Percentiles rank a stretch among this genome's conserved stretches.
These are phyloP conservation scores for Craspedostauros australis DNA, from an alignment of 108 stramenopile species.

Conservation along the genomic window DNA sequence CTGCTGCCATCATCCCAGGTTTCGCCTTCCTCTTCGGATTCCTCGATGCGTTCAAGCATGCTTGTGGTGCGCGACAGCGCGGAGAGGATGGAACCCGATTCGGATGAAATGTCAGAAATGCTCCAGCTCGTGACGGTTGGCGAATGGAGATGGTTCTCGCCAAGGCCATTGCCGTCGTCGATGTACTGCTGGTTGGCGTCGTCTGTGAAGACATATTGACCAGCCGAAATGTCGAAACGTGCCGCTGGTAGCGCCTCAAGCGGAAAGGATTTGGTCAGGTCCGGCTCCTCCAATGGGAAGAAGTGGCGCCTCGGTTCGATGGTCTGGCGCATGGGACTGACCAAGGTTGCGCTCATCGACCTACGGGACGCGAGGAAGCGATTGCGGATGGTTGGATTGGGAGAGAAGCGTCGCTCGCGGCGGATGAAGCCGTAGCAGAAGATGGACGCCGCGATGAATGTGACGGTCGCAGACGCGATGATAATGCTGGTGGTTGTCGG, in stretches of 20 bases:
- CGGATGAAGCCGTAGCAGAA: slow-evolving; percentile 26
- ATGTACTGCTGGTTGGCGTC: not conserved
- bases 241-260: too few species aligned
- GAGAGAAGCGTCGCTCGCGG: not conserved
- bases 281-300: too few species aligned
- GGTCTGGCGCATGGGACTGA: too few species aligned
- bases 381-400: slow-evolving; percentile 11
- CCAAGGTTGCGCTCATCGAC: too few species aligned
- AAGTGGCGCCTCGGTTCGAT: too few species aligned
- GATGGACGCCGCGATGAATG: slow-evolving; percentile 20
- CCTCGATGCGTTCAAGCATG: slow-evolving; percentile 28
- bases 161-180: not conserved
- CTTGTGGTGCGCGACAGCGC: slow-evolving; percentile 17
- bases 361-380: not conserved
- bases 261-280: too few species aligned
- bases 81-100: slow-evolving; percentile 22
- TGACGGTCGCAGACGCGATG: slow-evolving; percentile 16
- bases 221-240: slow-evolving; percentile 8
- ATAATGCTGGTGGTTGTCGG: slow-evolving; percentile 10
- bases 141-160: not conserved
- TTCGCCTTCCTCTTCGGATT: slow-evolving; percentile 24
- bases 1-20: not conserved
- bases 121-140: slow-evolving; percentile 12
- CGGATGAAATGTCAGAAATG: slow-evolving; percentile 28
- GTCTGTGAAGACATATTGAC: slow-evolving; percentile 3